A percentile compares a stretch with the other conserved stretches of the same genome.
phyloP scores from a whole-genome alignment of 495 filamentous ascomycete genomes.

The Xylaria cubensis region DNA sequence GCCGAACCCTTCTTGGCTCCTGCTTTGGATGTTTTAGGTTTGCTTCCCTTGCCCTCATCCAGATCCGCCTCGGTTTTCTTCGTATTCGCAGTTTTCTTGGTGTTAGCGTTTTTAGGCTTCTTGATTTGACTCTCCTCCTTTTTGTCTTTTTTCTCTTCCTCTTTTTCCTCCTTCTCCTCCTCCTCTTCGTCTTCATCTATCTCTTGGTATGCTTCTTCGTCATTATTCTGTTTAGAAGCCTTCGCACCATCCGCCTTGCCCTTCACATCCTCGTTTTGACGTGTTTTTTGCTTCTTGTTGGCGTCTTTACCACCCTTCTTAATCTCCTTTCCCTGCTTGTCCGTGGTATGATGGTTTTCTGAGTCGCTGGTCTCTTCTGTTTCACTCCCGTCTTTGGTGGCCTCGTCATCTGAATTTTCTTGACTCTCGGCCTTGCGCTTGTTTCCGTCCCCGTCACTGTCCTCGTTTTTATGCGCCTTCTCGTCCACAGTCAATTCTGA shows the following conservation, averaged over 20 bases:
- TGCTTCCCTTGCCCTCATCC: background rate
- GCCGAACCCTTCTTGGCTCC: constrained; percentile 26
- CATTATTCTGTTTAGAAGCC: constrained; percentile 24
- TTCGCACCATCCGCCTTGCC: constrained; percentile 29
- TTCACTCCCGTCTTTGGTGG: background rate
- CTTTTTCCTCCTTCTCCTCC: background rate
- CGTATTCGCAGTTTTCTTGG: background rate
- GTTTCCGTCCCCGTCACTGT: constrained; percentile 14
- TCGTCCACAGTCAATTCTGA: constrained; percentile 59
- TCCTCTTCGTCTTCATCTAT: constrained; percentile 20
- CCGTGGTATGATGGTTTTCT: constrained; percentile 43
- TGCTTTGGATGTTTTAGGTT: constrained; percentile 19
- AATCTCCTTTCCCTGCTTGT: constrained; percentile 47
- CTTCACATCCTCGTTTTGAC: constrained; percentile 23
- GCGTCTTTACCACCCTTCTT: constrained; percentile 42
- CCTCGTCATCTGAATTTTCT: background rate
- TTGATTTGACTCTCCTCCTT: background rate
- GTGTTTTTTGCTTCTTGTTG: constrained; percentile 38
- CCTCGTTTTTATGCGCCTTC: constrained; percentile 34
- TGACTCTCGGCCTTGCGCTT: constrained; percentile 36
- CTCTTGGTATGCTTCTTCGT: constrained; percentile 18
- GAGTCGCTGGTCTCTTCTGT: constrained; percentile 23
- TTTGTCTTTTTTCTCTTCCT: constrained; percentile 9
- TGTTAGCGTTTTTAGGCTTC: background rate
- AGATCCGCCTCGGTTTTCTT: background rate